Evolutionary conservation across 352 stramenopile genomes (phyloP).

Genomic region (Thraustotheca clavata): DNA sequence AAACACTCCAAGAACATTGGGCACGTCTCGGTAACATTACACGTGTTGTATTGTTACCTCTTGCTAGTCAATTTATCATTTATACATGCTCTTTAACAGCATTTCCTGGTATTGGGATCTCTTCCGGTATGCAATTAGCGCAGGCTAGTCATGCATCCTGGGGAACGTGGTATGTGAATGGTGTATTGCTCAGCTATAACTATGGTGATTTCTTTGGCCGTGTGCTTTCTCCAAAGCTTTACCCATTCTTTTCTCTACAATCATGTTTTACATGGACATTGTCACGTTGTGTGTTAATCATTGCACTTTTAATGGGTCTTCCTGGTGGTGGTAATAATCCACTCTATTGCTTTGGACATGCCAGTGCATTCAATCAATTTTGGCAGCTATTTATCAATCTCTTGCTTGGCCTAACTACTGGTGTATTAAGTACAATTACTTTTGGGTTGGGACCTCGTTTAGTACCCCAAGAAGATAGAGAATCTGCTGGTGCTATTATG

Average conservation of each 20-base stretch:
- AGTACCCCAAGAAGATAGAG: slow-evolving; percentile 42
- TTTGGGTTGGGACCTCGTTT: slow-evolving; percentile 45
- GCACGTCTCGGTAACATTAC: slow-evolving; percentile 39
- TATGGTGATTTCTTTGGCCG: slow-evolving; percentile 53
- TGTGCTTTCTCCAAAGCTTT: slow-evolving; percentile 40
- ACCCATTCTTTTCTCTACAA: slow-evolving; percentile 47
- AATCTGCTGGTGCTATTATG: slow-evolving; percentile 50
- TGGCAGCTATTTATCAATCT: slow-evolving; percentile 34
- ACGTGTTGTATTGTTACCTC: slow-evolving; percentile 40
- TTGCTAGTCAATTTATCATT: slow-evolving; percentile 39
- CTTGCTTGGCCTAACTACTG: slow-evolving; percentile 39
- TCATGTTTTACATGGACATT: slow-evolving; percentile 35
- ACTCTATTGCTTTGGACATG: background rate
- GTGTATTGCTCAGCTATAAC: slow-evolving; percentile 50
- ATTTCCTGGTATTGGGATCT: slow-evolving; percentile 45
- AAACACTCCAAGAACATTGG: slow-evolving; percentile 25
- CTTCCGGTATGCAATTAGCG: slow-evolving; percentile 24
- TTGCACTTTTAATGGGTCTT: slow-evolving; percentile 48
- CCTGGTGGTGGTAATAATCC: slow-evolving; percentile 21
- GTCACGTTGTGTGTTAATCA: slow-evolving; percentile 38
- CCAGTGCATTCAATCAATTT: background rate
- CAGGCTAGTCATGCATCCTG: background rate
- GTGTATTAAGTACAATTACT: slow-evolving; percentile 51
- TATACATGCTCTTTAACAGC: slow-evolving; percentile 49
- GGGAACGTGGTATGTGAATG: slow-evolving; percentile 40